Base-by-base conservation (phyloP, 108 stramenopile species). In the Nannochloropsis oceanica region DNA sequence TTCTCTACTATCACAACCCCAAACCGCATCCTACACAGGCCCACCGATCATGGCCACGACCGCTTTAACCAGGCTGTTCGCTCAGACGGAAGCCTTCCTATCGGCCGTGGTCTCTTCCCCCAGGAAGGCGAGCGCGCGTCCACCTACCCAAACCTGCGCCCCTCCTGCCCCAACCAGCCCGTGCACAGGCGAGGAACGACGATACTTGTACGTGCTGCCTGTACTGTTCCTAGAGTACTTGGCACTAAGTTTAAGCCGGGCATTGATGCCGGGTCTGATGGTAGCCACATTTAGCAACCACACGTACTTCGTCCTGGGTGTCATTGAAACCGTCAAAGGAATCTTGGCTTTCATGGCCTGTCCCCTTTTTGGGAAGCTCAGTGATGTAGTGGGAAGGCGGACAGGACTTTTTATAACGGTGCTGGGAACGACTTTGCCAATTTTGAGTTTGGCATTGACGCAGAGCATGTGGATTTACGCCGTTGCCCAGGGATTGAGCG, bases 171-270 rank as follows among this genome's bases (percentile, higher is more conserved):
- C 59, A 5, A 73, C 22, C 59, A 73, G 59, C n/a, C 59, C 59
- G 7, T 73, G 59, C 59, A 73, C 59, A 5, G 59, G 18, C 18
- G 59, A 73, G 18, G 59, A 73, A 10, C 59, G 59, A n/a, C 81
- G 85, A 12, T 89, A 85, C 44, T 83, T 89, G 20, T 80, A 86
- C 34, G 94, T 98, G 13, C 91, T 98, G 5, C 97, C 97, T 12
- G 97, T 97, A 0, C 84, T 98, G 50, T 93, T 97, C 79, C 86
- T 96, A 82, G 97, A 98, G 90, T 98, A 95, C 89, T 88, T 98
- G 25, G 94, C 96, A 0, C 81, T 98, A 8, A 84, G 84, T 22
- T 25, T 18, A 9, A 82, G 27, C 42, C 82, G 42, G 13, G 93
- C 95, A 2, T 92, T 96, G 0, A 87, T 97, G 12, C 96, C 95